Evolutionary conservation across 306 rosid genomes (phyloP).

Genomic region (Macrotyloma uniflorum): DNA sequence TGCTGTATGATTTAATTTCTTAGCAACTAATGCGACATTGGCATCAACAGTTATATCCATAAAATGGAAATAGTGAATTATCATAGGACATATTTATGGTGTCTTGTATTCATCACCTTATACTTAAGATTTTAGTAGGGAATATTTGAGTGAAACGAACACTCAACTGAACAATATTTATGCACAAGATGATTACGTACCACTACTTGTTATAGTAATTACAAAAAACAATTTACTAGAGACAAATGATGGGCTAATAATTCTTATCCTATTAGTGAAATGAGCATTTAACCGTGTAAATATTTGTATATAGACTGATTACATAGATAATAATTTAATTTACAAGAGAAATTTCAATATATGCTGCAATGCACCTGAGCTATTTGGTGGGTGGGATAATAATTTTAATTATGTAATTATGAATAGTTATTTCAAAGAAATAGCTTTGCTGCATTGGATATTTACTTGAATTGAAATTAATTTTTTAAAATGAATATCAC

Average conservation of each 20-base stretch:
- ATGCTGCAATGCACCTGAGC: too few species aligned
- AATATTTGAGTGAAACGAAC: neutral
- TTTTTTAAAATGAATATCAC: neutral
- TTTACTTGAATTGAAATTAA: neutral
- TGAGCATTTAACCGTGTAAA: neutral
- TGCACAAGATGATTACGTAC: neutral
- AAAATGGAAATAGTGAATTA: neutral
- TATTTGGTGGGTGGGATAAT: neutral
- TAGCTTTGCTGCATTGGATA: neutral
- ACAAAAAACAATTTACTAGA: neutral
- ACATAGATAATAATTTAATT: neutral
- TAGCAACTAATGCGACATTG: neutral
- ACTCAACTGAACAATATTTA: neutral
- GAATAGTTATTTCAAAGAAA: too few species aligned
- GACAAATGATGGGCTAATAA: neutral
- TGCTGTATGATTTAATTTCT: conserved; percentile 11
- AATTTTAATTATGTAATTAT: neutral
- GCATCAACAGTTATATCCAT: neutral
- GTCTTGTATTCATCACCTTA: neutral
- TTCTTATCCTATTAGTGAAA: neutral
- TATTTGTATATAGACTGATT: neutral
- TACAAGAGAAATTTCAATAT: neutral
- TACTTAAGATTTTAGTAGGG: neutral
- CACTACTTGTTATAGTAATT: neutral
- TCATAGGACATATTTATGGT: neutral